phyloP scores from a whole-genome alignment of 176 grass and related monocot genomes.

The Bromus sterilis region DNA sequence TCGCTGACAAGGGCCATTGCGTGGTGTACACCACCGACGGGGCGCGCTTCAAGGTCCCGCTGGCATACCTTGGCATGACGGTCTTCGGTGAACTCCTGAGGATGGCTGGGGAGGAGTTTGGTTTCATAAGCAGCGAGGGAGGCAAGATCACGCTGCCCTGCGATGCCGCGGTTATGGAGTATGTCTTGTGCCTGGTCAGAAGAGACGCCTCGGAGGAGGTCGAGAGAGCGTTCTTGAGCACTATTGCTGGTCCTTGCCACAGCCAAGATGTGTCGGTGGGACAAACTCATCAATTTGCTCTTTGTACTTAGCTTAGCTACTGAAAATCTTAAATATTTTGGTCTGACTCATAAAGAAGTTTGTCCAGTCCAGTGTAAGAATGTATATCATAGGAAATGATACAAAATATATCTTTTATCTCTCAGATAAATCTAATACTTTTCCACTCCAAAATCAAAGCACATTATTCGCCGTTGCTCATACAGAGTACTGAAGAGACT shows the following conservation, averaged over 20 bases:
- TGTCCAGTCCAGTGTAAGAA: not conserved
- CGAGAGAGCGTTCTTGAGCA: slow-evolving; percentile 39
- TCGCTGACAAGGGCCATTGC: slow-evolving; percentile 9
- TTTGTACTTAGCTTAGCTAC: not conserved
- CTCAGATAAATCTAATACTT: not conserved
- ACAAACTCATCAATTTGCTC: not conserved
- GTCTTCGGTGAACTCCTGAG: slow-evolving; percentile 25
- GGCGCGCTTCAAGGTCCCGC: slow-evolving; percentile 20
- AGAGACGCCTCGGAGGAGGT: slow-evolving; percentile 36
- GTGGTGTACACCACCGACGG: slow-evolving; percentile 10
- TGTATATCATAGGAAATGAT: not conserved
- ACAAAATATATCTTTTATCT: not conserved
- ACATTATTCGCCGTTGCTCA: not conserved
- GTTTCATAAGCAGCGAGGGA: not conserved
- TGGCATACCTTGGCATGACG: slow-evolving; percentile 3
- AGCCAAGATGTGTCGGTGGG: not conserved
- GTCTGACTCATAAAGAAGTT: not conserved
- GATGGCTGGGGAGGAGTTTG: slow-evolving; percentile 34
- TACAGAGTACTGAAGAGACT: not conserved
- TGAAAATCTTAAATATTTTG: not conserved
- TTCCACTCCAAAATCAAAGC: not conserved
- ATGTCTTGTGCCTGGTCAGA: slow-evolving; percentile 36
- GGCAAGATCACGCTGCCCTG: slow-evolving; percentile 51
- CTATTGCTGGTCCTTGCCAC: slow-evolving; percentile 24
- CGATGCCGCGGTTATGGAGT: slow-evolving; percentile 37